Base-by-base conservation (phyloP, 2,329 filamentous ascomycete genomes). In the Fusarium gaditjirri region DNA sequence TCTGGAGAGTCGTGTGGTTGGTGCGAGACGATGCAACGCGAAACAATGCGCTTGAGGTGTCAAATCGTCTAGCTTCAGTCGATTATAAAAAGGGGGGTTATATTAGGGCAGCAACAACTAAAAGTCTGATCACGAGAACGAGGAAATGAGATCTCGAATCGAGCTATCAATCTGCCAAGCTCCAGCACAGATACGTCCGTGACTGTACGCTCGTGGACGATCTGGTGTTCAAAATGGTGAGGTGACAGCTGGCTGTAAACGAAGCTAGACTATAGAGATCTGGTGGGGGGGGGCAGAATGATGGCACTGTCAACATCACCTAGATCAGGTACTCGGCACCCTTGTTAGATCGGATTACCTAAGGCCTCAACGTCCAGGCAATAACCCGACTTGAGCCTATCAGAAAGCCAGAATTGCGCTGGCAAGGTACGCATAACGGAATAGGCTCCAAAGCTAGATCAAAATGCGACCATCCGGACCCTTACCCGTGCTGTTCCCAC, bases 401-500 rank as follows among this genome's bases (percentile, higher is more conserved):
- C 53, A 41, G 19, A 42, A 42, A 21, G 29, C 47, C 47, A 41
- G 19, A 39, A 38, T 19, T 29, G 46, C 21, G 19, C 14, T 44
- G 8, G n/a, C 27, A 4, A 10, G 31, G 63, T 71, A 56, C 53
- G 23, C 64, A 65, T 44, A 8, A 12, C 29, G 35, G 47, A 53
- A 36, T 55, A 72, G 58, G 54, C 50, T 69, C 50, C 58, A 47
- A 41, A 29, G 49, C 47, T 44, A 65, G 58, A 42, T 61, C 47
- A 33, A 35, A 55, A 41, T 41, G 39, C 38, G 57, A 47, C 70
- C 47, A 46, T 65, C 46, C 54, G 56, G 69, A 65, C 65, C 72
- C 58, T 58, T 64, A 60, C 72, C 72, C 66, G 72, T 72, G 71
- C 60, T 60, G 53, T 39, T 68, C 58, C 71, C 72, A 74, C 72